phyloP scores from a whole-genome alignment of 2,329 filamentous ascomycete genomes.

The Cladosporium sp. region DNA sequence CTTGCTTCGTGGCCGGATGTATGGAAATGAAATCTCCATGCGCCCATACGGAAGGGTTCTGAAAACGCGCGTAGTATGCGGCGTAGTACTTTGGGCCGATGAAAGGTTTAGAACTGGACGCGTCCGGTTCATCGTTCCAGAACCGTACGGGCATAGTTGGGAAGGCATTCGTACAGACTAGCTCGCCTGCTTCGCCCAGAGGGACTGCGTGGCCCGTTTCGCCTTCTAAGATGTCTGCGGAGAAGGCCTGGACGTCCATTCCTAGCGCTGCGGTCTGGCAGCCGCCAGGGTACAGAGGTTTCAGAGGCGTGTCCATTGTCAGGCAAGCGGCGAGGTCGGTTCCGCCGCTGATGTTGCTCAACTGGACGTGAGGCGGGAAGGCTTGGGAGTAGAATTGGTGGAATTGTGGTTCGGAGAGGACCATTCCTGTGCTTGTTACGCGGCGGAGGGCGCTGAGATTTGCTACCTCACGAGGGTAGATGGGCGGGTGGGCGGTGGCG shows the following conservation, averaged over 20 bases:
- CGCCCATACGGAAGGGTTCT: conserved; percentile 60
- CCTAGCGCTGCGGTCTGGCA: conserved; percentile 52
- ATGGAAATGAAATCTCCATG: conserved; percentile 75
- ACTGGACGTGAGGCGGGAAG: conserved; percentile 62
- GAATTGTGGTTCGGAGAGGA: conserved; percentile 69
- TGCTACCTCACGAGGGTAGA: conserved; percentile 54
- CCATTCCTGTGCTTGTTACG: conserved; percentile 76
- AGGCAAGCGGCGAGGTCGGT: conserved; percentile 70
- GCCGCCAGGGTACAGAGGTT: conserved; percentile 59
- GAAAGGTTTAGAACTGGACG: conserved; percentile 9
- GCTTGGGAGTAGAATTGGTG: conserved; percentile 73
- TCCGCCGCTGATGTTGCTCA: conserved; percentile 71
- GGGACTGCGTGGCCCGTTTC: conserved; percentile 49
- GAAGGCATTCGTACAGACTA: conserved; percentile 65
- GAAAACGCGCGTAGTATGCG: conserved; percentile 44
- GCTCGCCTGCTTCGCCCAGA: conserved; percentile 65
- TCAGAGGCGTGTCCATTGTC: conserved; percentile 61
- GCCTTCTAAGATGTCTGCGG: conserved; percentile 44
- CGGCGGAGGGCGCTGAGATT: conserved; percentile 58
- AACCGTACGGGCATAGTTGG: conserved; percentile 64
- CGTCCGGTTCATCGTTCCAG: conserved; percentile 35
- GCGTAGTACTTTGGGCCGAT: conserved; percentile 40
- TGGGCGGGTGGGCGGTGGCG: conserved; percentile 54
- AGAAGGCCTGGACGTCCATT: conserved; percentile 56
- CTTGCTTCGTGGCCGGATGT: conserved; percentile 61